Percentiles rank a stretch among this genome's conserved stretches.
Evolutionary conservation across 78 protist species (phyloP).

Genomic region (Reticulomyxa filosa): DNA sequence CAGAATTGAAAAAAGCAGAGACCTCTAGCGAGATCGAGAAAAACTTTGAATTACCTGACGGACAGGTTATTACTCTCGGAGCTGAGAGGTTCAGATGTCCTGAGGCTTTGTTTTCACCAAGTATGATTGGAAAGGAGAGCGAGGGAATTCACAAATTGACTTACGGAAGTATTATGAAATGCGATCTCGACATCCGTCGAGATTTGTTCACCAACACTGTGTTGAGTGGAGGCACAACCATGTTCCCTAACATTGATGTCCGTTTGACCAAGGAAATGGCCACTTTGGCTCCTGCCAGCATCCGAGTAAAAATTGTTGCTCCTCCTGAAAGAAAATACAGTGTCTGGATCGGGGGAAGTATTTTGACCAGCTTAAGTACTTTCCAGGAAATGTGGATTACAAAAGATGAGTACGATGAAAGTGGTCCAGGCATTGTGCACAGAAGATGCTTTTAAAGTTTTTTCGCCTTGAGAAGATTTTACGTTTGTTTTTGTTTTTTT

Average conservation of each 20-base stretch:
- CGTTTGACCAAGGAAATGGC: conserved; percentile 60
- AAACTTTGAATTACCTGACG: conserved; percentile 60
- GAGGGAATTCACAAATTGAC: conserved; percentile 65
- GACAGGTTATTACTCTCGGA: conserved; percentile 58
- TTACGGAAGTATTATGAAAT: conserved; percentile 41
- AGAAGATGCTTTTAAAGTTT: conserved; percentile 41
- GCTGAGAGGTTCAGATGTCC: conserved; percentile 73
- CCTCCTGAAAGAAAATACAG: conserved; percentile 48
- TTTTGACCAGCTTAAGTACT: conserved; percentile 56
- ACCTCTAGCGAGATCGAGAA: conserved; percentile 28
- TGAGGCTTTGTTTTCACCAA: conserved; percentile 77
- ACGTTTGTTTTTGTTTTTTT: too few relatives aligned
- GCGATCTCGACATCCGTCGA: conserved; percentile 69
- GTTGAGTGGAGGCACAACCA: conserved; percentile 81
- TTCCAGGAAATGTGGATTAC: conserved; percentile 65
- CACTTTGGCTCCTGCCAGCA: conserved; percentile 29
- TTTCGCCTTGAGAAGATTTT: too few relatives aligned
- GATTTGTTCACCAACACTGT: conserved; percentile 72
- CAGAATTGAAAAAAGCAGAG: conserved; percentile 28
- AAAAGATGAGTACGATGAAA: conserved; percentile 47
- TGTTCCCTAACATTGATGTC: conserved; percentile 66
- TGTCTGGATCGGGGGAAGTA: conserved; percentile 68
- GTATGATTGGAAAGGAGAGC: conserved; percentile 53
- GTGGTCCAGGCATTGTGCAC: conserved; percentile 48
- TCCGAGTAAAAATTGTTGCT: conserved; percentile 43